Percentiles rank a stretch among this genome's conserved stretches.
These are phyloP conservation scores for Arachis hypogaea DNA, from an alignment of 306 rosid species.

Conservation along the genomic window DNA sequence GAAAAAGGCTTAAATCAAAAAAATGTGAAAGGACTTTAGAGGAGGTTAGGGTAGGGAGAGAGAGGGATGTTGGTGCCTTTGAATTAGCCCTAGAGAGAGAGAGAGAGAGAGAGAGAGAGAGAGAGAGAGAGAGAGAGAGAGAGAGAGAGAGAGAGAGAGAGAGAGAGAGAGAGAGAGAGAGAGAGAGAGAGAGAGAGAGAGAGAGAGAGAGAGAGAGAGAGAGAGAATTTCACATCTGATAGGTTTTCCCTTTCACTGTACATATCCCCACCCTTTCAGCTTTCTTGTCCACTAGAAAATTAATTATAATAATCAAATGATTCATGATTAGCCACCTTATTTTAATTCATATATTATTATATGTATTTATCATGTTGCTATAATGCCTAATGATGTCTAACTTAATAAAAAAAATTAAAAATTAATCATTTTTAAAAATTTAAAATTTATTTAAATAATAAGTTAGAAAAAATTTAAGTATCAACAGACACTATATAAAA, in stretches of 20 bases:
- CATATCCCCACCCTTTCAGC: slow-evolving; percentile 28
- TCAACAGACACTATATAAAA: no score
- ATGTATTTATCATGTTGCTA: no score
- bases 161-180: slow-evolving; percentile 1
- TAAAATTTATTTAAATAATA: no score
- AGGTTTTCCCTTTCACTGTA: slow-evolving; percentile 48
- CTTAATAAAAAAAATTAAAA: no score
- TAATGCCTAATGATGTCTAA: no score
- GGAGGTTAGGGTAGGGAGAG: background rate
- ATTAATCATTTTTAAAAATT: no score
- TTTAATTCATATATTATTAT: background rate
- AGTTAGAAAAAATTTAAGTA: no score
- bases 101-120: slow-evolving; percentile 36
- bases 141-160: slow-evolving; percentile 35
- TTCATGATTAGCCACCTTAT: slow-evolving; percentile 14
- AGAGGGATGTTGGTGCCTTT: background rate
- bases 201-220: slow-evolving; percentile 20
- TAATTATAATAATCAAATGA: slow-evolving; percentile 39
- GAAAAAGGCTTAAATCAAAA: slow-evolving; percentile 20
- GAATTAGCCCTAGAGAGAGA: background rate
- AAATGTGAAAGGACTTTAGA: background rate
- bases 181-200: slow-evolving; percentile 30
- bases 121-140: background rate
- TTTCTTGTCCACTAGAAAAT: slow-evolving; percentile 54
- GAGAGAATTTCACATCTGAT: slow-evolving; percentile 55